Evolutionary conservation across 2,329 filamentous ascomycete species (phyloP), one percentile per base, ranked within the genome.

Genomic region (Epichloe glyceriae): DNA sequence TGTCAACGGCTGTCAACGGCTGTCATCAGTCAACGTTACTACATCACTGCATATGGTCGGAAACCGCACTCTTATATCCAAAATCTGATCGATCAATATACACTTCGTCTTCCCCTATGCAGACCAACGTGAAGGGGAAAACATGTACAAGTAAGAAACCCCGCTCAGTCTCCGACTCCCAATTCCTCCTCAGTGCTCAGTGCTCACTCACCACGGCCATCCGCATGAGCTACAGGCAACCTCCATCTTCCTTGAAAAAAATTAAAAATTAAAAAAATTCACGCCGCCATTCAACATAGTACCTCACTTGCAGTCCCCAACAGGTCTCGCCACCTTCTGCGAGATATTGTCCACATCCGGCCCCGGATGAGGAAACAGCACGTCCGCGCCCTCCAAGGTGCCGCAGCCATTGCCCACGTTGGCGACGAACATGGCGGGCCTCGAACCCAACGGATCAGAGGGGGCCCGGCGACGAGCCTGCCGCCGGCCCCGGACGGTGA

Each of bases 381-480:
- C 72, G 53, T 85, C 79, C 44, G 72, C 63, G 38, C 72, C 69
- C 59, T 82, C 78, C 5, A 65, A 63, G 37, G 81, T 85, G 40
- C 62, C 69, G 68, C 84, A 87, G 41, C 68, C 71, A 50, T 78
- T 76, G 43, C 65, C 67, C 48, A 87, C 67, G 64, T 89, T 89
- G 66, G 83, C 85, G 50, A 84, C 73, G 62, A 88, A 89, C 65
- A 89, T 77, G 46, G 73, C 66, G 1, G 86, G 86, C 1, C 84
- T 78, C 44, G 64, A 63, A 51, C 70, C 68, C 63, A 86, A 80
- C 46, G 71, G 50, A 7, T 37, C 49, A 8, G 54, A 40, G 52
- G 52, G 49, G 17, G 59, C 57, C 53, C 59, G 56, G 59, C 61
- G 34, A 12, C 61, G 20, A 7, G 20, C 39, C 39, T 37, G 15